Base-by-base conservation (phyloP, 768 basidiomycete genomes). In the Trametes elegans region DNA sequence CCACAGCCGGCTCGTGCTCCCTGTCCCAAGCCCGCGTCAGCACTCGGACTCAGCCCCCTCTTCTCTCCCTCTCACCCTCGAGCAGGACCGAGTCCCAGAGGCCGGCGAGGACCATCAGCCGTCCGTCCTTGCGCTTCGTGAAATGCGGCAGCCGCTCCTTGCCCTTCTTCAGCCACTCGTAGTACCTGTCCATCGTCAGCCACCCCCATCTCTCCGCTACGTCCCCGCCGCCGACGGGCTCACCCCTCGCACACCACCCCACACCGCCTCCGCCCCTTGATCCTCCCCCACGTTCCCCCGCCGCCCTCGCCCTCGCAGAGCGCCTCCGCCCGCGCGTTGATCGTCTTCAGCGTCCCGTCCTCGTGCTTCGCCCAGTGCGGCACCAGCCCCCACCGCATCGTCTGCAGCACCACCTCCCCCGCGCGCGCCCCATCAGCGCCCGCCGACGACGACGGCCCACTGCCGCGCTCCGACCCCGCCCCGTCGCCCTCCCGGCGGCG, bases 91-190 rank as follows among this genome's bases (percentile, higher is more conserved):
- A 79, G 59, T 97, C 94, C 64, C 90, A 97, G 1, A 98, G 71
- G 1, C 93, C 95, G 1, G 95, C 95, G 67, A 99, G 77, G 28
- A 94, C 81, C 79, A 98, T 82, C 3, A 95, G 62, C 47, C 71
- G 74, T 19, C 74, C 74, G 53, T 87, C 81, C 39, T 81, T 78
- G 38, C 79, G 82, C 64, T 85, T 89, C 32, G 82, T 85, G 62
- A 93, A 94, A 66, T 96, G 84, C 0, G 95, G 92, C 1, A 90
- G 64, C 61, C 88, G 89, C 36, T 82, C 76, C 64, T 85, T 88
- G 47, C 86, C 88, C 67, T 87, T 91, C 53, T 84, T 87, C 36
- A 91, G 77, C 96, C 96, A 98, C 70, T 99, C 96, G 67, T 92
- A 98, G 69, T 97, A 97, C 27, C 92, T 92, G 57, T 9, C 9